A percentile compares a stretch with the other conserved stretches of the same genome.
phyloP scores from a whole-genome alignment of 2,329 filamentous ascomycete genomes.

The Orbilia quercus region DNA sequence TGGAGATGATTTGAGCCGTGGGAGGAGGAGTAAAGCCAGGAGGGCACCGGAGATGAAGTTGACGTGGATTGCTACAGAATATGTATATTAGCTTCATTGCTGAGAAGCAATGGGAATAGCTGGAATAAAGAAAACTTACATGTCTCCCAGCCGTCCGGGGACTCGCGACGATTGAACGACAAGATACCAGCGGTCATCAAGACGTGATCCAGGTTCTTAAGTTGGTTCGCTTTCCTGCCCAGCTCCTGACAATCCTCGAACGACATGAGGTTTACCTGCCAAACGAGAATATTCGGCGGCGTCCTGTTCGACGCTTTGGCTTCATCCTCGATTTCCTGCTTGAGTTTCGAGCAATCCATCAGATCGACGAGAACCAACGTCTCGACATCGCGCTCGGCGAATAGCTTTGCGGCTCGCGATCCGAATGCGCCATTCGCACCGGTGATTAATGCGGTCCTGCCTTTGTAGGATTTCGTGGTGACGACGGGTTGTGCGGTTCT shows the following conservation, averaged over 20 bases:
- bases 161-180: constrained; percentile 62
- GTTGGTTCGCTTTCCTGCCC: constrained; percentile 59
- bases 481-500: constrained; percentile 62
- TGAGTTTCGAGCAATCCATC: constrained; percentile 61
- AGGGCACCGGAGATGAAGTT: constrained; percentile 63
- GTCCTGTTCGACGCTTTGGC: constrained; percentile 59
- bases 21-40: constrained; percentile 62
- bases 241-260: constrained; percentile 62
- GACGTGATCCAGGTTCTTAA: constrained; percentile 62
- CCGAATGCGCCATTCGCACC: constrained; percentile 61
- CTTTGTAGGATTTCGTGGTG: constrained; percentile 62
- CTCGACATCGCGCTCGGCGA: constrained; percentile 62
- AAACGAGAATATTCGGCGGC: constrained; percentile 62
- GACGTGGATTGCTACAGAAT: constrained; percentile 61
- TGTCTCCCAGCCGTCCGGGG: constrained; percentile 64
- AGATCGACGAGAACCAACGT: constrained; percentile 63
- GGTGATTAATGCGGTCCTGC: constrained; percentile 61
- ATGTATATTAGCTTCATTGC: constrained; percentile 30
- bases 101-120: constrained; percentile 7
- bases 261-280: constrained; percentile 63
- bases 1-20: constrained; percentile 62
- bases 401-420: constrained; percentile 62
- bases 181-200: constrained; percentile 64
- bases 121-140: constrained; percentile 60
- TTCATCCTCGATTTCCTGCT: constrained; percentile 62